Evolutionary conservation across 257 asterid genomes (phyloP).

Genomic region (Scutellaria baicalensis): DNA sequence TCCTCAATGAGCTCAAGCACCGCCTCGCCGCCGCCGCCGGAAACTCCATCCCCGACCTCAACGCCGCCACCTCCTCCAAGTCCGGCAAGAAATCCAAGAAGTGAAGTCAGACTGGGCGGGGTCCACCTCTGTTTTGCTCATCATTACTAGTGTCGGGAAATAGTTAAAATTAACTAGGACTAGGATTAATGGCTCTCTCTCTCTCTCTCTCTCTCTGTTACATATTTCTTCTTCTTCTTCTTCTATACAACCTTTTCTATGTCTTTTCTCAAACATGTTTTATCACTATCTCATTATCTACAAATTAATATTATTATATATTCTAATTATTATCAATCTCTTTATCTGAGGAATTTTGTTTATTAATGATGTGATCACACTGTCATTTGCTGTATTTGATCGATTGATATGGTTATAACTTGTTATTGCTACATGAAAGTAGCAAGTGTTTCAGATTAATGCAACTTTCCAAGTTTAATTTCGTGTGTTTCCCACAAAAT

Average conservation of each 20-base stretch:
- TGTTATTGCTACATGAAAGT: not conserved
- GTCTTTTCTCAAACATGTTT: not conserved
- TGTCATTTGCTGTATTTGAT: not conserved
- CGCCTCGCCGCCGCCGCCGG: conserved; percentile 41
- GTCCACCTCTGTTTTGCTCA: conserved; percentile 8
- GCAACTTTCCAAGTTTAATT: no score
- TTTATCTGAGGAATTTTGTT: no score
- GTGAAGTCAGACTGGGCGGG: conserved; percentile 3
- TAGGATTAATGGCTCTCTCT: not conserved
- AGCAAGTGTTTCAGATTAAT: not conserved
- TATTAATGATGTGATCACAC: no score
- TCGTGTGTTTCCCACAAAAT: no score
- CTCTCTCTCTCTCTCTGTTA: no score
- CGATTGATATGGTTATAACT: not conserved
- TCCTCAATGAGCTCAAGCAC: conserved; percentile 55
- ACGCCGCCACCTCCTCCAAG: conserved; percentile 38
- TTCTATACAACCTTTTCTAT: not conserved
- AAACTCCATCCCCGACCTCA: conserved; percentile 32
- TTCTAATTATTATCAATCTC: no score
- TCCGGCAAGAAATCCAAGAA: conserved; percentile 43
- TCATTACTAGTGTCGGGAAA: not conserved
- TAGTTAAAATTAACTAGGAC: conserved; percentile 5
- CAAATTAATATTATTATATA: not conserved
- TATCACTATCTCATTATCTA: not conserved
- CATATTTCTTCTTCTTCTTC: not conserved